Base-by-base conservation (phyloP, 2,329 filamentous ascomycete species). In the Thelonectria discophora region DNA sequence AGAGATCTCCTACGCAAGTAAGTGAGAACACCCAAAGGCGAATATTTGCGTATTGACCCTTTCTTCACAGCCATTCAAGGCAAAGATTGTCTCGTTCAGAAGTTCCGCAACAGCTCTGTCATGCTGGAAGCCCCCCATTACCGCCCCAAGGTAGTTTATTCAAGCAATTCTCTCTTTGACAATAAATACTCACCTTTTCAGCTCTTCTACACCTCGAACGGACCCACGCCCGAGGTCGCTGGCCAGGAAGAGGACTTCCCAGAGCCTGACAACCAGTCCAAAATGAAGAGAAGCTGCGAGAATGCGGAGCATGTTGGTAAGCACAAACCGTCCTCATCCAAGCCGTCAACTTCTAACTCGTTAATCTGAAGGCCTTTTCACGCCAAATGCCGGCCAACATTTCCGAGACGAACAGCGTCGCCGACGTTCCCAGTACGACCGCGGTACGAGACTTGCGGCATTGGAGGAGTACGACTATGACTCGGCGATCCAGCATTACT, bases 81-180 rank as follows among this genome's bases (percentile, higher is more conserved):
- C 47, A 90, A 90, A 65, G 93, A 97, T 73, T 94, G 92, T 65
- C 83, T 98, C 0, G 87, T 97, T 7, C 91, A 96, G 75, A 97
- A 98, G 74, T 99, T 99, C 73, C 89, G 95, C 37, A 99, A 99
- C 80, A 97, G 93, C 40, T 94, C 93, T 0, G 93, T 99, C 30
- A 97, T 98, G 93, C 82, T 94, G 1, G 94, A 98, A 77, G 86
- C 88, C 11, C 82, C 87, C 1, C 88, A 90, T 54, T 97, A 93
- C 71, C 89, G 93, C 1, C 95, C 95, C 1, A 96, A 96, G 83
- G 90, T 93, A 76, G 68, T 74, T 62, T 12, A 3, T 9, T 20
- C 3, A 21, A 32, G 2, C 20, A 3, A 15, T 5, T 12, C 4
- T 11, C 9, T 3, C 21, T 13, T 50, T n/a, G 24, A n/a, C 30